Evolutionary conservation across 2,329 filamentous ascomycete species (phyloP).

Genomic region (Trichophyton rubrum): DNA sequence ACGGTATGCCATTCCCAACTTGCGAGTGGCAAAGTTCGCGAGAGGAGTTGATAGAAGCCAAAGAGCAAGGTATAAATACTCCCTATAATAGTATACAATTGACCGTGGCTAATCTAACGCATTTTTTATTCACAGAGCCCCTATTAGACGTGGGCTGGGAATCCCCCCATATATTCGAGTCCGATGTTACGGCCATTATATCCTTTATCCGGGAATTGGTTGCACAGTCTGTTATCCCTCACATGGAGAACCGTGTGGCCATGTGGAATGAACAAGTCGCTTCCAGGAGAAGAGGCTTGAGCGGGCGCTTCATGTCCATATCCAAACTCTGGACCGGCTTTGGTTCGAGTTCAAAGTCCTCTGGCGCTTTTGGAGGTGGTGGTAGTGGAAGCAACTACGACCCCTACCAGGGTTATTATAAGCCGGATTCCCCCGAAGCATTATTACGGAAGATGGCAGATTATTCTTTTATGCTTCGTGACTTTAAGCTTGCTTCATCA

Average conservation of each 20-base stretch:
- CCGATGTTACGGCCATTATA: conserved; percentile 74
- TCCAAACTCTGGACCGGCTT: conserved; percentile 85
- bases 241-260: conserved; percentile 85
- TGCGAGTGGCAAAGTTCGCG: conserved; percentile 81
- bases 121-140: conserved; percentile 7
- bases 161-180: conserved; percentile 64
- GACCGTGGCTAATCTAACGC: neutral
- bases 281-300: conserved; percentile 73
- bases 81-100: conserved; percentile 1
- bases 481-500: conserved; percentile 84
- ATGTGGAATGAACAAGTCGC: conserved; percentile 97
- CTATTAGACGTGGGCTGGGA: conserved; percentile 13
- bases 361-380: conserved; percentile 38
- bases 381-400: conserved; percentile 57
- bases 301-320: conserved; percentile 85
- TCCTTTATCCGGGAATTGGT: conserved; percentile 91
- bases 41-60: conserved; percentile 69
- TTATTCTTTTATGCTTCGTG: conserved; percentile 91
- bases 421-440: conserved; percentile 72
- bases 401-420: conserved; percentile 63
- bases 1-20: conserved; percentile 66
- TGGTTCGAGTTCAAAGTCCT: conserved; percentile 52
- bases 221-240: conserved; percentile 84
- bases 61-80: conserved; percentile 42
- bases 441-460: conserved; percentile 88